These are phyloP conservation scores for Lindgomyces ingoldianus DNA, from an alignment of 495 filamentous ascomycete genomes.

Conservation along the genomic window DNA sequence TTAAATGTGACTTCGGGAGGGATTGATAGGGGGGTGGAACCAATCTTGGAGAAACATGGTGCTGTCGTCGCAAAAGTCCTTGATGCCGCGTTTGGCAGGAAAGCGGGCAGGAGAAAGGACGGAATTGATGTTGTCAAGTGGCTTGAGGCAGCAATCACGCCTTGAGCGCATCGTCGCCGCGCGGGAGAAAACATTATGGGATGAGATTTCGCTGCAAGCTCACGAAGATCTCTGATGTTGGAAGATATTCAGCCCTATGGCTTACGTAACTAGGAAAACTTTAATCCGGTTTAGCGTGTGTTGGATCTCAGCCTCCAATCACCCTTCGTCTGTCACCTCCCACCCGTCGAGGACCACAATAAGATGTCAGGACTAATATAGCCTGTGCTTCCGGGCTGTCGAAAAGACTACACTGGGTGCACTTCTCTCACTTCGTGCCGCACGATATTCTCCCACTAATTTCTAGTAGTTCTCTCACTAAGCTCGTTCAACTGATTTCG, in stretches of 20 bases:
- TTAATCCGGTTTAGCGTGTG: not conserved
- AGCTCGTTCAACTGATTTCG: not conserved
- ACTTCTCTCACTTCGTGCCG: not conserved
- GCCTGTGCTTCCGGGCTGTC: too few relatives aligned
- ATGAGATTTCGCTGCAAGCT: not conserved
- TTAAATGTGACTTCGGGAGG: conserved; percentile 78
- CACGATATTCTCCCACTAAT: not conserved
- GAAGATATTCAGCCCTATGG: conserved; percentile 6
- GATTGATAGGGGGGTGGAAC: conserved; percentile 75
- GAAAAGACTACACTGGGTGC: not conserved
- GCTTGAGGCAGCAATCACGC: conserved; percentile 4
- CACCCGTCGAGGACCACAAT: too few relatives aligned
- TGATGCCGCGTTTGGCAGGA: conserved; percentile 51
- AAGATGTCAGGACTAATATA: too few relatives aligned
- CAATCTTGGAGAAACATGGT: conserved; percentile 73
- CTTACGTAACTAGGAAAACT: not conserved
- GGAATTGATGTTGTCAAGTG: conserved; percentile 54
- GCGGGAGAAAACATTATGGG: conserved; percentile 29
- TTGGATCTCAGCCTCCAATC: too few relatives aligned
- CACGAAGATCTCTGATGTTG: conserved; percentile 1
- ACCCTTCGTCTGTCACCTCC: too few relatives aligned
- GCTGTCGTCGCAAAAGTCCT: conserved; percentile 73
- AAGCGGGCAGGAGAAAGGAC: conserved; percentile 73
- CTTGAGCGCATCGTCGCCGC: conserved; percentile 24
- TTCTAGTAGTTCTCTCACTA: not conserved